Percentiles rank a stretch among this genome's conserved stretches.
These are phyloP conservation scores for Phytophthora constricta DNA, from an alignment of 352 stramenopile species.

Conservation along the genomic window DNA sequence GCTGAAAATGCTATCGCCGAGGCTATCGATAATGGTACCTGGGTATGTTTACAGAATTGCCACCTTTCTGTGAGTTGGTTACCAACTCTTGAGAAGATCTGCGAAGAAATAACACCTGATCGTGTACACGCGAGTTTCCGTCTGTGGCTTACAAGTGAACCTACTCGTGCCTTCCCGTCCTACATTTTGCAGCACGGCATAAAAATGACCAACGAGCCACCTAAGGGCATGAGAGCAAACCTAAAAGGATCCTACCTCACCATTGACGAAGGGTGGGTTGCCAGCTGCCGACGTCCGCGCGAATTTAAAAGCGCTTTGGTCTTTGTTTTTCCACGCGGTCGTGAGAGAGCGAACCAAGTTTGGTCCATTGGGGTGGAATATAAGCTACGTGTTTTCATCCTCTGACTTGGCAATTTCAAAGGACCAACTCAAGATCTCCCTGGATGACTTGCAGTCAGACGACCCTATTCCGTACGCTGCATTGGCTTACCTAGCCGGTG, in stretches of 20 bases:
- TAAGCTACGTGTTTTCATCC: constrained; percentile 90
- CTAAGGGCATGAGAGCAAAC: constrained; percentile 94
- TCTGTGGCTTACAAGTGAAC: constrained; percentile 95
- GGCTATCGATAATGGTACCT: constrained; percentile 92
- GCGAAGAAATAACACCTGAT: constrained; percentile 93
- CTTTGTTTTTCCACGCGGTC: constrained; percentile 95
- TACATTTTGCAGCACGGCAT: constrained; percentile 94
- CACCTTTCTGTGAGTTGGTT: constrained; percentile 96
- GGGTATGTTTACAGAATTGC: constrained; percentile 97
- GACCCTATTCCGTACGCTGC: constrained; percentile 91
- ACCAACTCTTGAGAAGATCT: constrained; percentile 94
- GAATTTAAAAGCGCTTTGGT: constrained; percentile 90
- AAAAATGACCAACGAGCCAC: constrained; percentile 97
- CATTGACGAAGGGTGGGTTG: constrained; percentile 78
- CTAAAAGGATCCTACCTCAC: constrained; percentile 92
- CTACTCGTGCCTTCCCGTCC: constrained; percentile 92
- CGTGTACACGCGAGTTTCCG: constrained; percentile 92
- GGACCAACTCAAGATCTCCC: constrained; percentile 85
- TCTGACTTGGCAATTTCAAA: constrained; percentile 88
- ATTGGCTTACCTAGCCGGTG: constrained; percentile 91
- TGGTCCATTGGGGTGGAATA: constrained; percentile 87
- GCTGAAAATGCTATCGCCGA: constrained; percentile 93
- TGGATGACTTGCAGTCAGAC: constrained; percentile 66
- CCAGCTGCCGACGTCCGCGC: constrained; percentile 58
- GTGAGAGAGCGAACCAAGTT: constrained; percentile 89